Conservation (phyloP, 2,329 filamentous ascomycete species). For the Colletotrichum sp. region DNA sequence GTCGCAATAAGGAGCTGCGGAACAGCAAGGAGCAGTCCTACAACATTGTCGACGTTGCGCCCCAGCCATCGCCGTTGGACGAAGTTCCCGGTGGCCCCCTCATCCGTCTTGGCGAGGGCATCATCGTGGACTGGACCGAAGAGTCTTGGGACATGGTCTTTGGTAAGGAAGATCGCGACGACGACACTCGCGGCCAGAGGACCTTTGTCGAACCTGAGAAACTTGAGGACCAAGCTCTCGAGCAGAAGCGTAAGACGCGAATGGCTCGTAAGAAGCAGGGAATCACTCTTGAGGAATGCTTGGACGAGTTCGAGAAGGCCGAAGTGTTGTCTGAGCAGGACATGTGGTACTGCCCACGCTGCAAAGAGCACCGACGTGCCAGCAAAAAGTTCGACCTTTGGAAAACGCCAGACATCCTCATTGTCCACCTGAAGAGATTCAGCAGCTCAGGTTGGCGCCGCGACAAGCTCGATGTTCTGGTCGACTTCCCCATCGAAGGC, state of each 20-base stretch:
- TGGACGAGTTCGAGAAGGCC: constrained; percentile 92
- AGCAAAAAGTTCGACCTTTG: constrained; percentile 97
- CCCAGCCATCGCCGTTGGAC: constrained; percentile 23
- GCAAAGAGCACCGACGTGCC: constrained; percentile 90
- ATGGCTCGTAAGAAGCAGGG: constrained; percentile 63
- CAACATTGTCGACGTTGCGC: constrained; percentile 30
- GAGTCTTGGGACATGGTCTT: constrained; percentile 77
- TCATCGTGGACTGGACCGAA: constrained; percentile 85
- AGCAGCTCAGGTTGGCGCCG: constrained; percentile 81
- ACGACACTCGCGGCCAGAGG: constrained; percentile 61
- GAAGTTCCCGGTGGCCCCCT: constrained; percentile 60
- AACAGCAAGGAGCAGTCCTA: constrained; percentile 38
- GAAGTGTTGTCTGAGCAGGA: constrained; percentile 95
- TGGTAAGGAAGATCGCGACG: constrained; percentile 38
- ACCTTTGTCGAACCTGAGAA: constrained; percentile 61
- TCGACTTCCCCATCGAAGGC: constrained; percentile 90
- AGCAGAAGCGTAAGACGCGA: constrained; percentile 67
- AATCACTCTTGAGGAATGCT: constrained; percentile 85
- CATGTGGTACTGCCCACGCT: constrained; percentile 96
- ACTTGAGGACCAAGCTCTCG: constrained; percentile 68
- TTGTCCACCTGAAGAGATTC: constrained; percentile 95
- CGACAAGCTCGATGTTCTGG: constrained; percentile 89
- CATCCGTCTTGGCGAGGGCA: constrained; percentile 80
- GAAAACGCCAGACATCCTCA: constrained; percentile 94
- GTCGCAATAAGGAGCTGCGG: constrained; percentile 47